A percentile compares a stretch with the other conserved stretches of the same genome.
phyloP scores from a whole-genome alignment of 2,329 filamentous ascomycete species.

The Nigrospora oryzae region DNA sequence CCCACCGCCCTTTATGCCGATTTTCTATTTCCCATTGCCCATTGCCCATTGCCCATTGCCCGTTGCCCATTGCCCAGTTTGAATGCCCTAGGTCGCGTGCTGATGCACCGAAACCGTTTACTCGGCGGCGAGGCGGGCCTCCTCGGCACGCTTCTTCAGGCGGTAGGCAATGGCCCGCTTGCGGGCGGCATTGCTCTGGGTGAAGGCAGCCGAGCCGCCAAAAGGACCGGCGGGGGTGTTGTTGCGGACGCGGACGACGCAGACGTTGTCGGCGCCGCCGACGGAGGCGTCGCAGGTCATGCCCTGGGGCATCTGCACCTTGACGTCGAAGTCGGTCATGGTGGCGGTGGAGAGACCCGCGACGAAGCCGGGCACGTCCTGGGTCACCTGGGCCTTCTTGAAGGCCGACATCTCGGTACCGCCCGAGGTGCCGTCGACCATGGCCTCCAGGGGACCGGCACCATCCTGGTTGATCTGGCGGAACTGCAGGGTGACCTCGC shows the following conservation, averaged over 20 bases:
- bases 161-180: constrained; percentile 54
- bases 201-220: constrained; percentile 59
- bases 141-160: constrained; percentile 23
- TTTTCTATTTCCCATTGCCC: too few relatives aligned
- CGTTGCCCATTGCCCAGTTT: too few relatives aligned
- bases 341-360: constrained; percentile 49
- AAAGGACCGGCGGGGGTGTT: constrained; percentile 54
- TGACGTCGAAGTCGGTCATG: constrained; percentile 56
- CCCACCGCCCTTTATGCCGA: too few relatives aligned
- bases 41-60: too few relatives aligned
- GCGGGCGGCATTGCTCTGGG: constrained; percentile 45
- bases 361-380: constrained; percentile 53
- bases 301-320: constrained; percentile 56
- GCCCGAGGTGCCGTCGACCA: constrained; percentile 54
- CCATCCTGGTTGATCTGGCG: constrained; percentile 67
- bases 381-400: constrained; percentile 46
- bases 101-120: neutral
- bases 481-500: constrained; percentile 54
- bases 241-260: constrained; percentile 58
- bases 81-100: too few relatives aligned
- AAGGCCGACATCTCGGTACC: constrained; percentile 54
- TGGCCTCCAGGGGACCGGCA: constrained; percentile 53
- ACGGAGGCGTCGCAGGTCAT: constrained; percentile 57
- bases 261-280: constrained; percentile 53
- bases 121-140: constrained; percentile 3